Evolutionary conservation across 164 flowering plant genomes (phyloP).

Genomic region (Macadamia tetraphylla): DNA sequence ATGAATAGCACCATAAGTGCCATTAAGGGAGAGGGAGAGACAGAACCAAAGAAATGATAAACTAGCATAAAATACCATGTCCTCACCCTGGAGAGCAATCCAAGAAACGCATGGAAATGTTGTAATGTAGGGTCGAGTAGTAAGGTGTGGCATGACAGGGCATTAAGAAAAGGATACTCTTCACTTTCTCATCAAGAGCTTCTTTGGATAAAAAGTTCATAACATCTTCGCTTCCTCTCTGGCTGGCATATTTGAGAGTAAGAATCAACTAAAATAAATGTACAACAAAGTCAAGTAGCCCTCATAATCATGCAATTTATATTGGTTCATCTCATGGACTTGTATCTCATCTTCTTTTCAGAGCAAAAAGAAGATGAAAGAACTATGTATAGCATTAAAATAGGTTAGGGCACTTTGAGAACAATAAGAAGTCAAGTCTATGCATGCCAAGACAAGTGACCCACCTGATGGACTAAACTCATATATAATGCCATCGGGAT

Average conservation of each 20-base stretch:
- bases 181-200: conserved; percentile 50
- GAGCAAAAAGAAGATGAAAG: background rate
- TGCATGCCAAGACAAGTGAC: conserved; percentile 25
- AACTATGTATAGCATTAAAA: background rate
- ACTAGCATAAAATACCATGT: background rate
- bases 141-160: conserved; percentile 96
- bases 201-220: conserved; percentile 68
- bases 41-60: background rate
- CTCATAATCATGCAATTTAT: background rate
- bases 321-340: background rate
- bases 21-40: background rate
- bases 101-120: conserved; percentile 79
- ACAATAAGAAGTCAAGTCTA: background rate
- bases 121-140: conserved; percentile 65
- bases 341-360: background rate
- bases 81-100: conserved; percentile 92
- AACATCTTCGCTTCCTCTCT: conserved; percentile 97
- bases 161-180: conserved; percentile 66
- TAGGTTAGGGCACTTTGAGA: background rate
- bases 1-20: background rate
- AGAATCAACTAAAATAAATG: conserved; percentile 12
- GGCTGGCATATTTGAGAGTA: conserved; percentile 19
- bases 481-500: conserved; percentile 90
- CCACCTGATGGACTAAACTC: conserved; percentile 82
- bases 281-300: background rate